Conservation (phyloP, 345 rosid genomes). For the Corchorus olitorius region DNA sequence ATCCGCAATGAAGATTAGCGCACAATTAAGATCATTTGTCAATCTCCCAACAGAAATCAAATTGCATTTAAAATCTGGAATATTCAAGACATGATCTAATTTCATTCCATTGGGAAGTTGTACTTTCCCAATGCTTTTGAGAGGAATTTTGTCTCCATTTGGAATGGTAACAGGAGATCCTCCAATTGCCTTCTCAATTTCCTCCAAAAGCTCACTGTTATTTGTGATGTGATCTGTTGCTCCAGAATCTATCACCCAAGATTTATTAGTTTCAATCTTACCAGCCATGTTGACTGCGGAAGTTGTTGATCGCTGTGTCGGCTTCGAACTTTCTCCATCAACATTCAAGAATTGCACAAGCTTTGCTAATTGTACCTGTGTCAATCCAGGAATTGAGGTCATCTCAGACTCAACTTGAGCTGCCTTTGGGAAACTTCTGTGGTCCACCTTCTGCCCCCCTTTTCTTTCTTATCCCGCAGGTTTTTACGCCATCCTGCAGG, state of each 20-base stretch:
- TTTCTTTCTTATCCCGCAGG: too few relatives aligned
- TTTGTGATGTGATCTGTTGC: not conserved
- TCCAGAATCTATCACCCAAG: not conserved
- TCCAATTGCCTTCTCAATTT: not conserved
- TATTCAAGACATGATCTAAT: not conserved
- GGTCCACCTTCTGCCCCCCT: too few relatives aligned
- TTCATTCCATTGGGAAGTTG: not conserved
- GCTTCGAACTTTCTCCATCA: not conserved
- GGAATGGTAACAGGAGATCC: not conserved
- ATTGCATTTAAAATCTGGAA: not conserved
- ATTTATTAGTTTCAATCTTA: not conserved
- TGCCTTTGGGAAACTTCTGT: too few relatives aligned
- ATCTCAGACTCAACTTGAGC: too few relatives aligned
- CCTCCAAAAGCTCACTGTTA: not conserved
- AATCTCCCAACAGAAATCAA: not conserved
- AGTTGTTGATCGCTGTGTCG: too few relatives aligned
- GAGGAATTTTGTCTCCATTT: not conserved
- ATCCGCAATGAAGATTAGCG: too few relatives aligned
- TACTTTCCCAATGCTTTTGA: not conserved
- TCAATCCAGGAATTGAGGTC: too few relatives aligned
- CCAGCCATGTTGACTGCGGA: conserved; percentile 1
- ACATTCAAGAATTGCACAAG: too few relatives aligned
- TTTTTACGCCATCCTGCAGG: too few relatives aligned
- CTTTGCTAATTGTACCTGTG: too few relatives aligned
- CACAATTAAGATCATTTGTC: too few relatives aligned